Conservation (phyloP, 352 stramenopile genomes). For the Detonula confervacea region DNA sequence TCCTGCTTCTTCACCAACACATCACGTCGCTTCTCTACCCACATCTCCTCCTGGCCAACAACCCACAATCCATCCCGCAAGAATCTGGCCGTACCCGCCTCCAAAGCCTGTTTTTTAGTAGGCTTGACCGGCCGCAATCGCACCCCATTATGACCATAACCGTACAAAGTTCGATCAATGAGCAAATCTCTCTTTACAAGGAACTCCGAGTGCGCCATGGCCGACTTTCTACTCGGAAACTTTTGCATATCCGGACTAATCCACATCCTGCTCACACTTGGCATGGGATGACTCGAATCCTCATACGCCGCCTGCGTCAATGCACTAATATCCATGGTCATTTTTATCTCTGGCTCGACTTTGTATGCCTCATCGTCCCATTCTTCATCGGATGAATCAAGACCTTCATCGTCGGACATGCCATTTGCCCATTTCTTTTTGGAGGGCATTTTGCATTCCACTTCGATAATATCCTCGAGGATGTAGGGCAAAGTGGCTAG, state of each 20-base stretch:
- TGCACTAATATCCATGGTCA: conserved; percentile 52
- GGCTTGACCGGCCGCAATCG: conserved; percentile 60
- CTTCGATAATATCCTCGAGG: conserved; percentile 60
- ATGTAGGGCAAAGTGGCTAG: conserved; percentile 52
- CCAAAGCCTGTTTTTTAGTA: conserved; percentile 55
- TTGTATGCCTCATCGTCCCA: conserved; percentile 51
- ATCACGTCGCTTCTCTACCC: conserved; percentile 60
- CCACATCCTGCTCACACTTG: conserved; percentile 65
- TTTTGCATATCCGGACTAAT: conserved; percentile 68
- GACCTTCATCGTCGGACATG: conserved; percentile 38
- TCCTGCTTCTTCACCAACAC: conserved; percentile 36
- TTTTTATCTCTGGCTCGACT: conserved; percentile 24
- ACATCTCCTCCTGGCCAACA: conserved; percentile 80
- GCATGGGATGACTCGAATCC: conserved; percentile 55
- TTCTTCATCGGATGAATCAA: conserved; percentile 54
- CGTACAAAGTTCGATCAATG: conserved; percentile 73
- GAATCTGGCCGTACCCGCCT: conserved; percentile 76
- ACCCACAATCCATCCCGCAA: conserved; percentile 82
- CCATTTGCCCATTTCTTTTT: conserved; percentile 59
- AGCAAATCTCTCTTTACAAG: conserved; percentile 65
- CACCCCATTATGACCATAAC: conserved; percentile 64
- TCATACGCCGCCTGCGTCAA: conserved; percentile 64
- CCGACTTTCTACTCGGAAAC: conserved; percentile 69
- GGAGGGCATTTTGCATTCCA: conserved; percentile 55
- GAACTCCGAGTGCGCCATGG: conserved; percentile 58